Evolutionary conservation across 305 asterid species (phyloP), one percentile per base, ranked within the genome.

Genomic region (Withania somnifera): DNA sequence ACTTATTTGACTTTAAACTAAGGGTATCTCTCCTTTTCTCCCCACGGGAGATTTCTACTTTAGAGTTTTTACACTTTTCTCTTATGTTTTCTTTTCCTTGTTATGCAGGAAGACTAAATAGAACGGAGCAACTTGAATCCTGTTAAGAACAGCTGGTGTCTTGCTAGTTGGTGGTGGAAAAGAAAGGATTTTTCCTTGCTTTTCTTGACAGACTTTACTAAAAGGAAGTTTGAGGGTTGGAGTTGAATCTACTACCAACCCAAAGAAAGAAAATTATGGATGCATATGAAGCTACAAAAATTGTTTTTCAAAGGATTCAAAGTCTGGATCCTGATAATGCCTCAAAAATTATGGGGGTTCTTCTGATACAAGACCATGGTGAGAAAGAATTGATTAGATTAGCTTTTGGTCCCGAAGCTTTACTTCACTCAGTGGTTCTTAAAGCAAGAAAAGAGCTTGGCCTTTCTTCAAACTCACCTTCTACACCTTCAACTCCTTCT

Each of bases 371-470:
- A 83, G 97, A 93, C 83, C 93, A 90, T 34, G 97, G 97, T 11
- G 97, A 93, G 89, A 90, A 90, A 24, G 97, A 93, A 82, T 89
- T 93, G 96, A 93, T 93, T 77, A 91, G 97, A n/a, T 84, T 91
- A 54, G 97, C 97, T 83, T 91, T 89, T 57, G 97, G 93, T 28
- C 90, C 97, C n/a, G 97, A 93, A 79, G 78, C 92, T 56, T 42
- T 86, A 1, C 67, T 93, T 20, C 93, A 90, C 36, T 87, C 93
- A 0, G 93, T 91, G 17, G 89, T 93, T 82, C 84, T 88, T 71
- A 88, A 81, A 77, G 87, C 92, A 19, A 90, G 85, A 66, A 89
- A 89, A 40, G 93, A 93, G 77, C 91, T 90, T 17, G 84, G 84
- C 52, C 75, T 89, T 2, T 83, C 91, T 0, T 66, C 96, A 61